Evolutionary conservation across 2,329 filamentous ascomycete species (phyloP).

Genomic region (Trichoderma koningiopsis): DNA sequence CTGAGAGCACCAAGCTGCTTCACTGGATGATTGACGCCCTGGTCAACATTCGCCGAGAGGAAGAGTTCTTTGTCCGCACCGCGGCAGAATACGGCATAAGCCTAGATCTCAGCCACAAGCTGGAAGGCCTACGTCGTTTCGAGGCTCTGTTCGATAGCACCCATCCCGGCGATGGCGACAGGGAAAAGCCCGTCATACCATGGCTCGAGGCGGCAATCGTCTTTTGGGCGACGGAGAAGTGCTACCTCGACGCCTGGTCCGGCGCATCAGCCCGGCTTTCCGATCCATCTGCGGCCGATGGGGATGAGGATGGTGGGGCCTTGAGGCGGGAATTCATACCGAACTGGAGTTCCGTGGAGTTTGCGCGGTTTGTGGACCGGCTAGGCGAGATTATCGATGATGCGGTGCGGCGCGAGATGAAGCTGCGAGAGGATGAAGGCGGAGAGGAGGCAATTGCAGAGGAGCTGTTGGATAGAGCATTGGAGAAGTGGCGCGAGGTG

Average conservation of each 20-base stretch:
- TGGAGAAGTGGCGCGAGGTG: slow-evolving; percentile 52
- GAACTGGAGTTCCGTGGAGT: slow-evolving; percentile 67
- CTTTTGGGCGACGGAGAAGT: slow-evolving; percentile 76
- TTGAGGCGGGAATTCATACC: slow-evolving; percentile 66
- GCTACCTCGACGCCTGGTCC: slow-evolving; percentile 63
- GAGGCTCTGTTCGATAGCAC: slow-evolving; percentile 57
- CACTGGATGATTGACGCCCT: slow-evolving; percentile 66
- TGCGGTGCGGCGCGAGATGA: slow-evolving; percentile 47
- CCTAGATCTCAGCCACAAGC: slow-evolving; percentile 46
- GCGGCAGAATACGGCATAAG: slow-evolving; percentile 61
- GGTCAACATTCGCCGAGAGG: slow-evolving; percentile 67
- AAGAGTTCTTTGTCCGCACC: slow-evolving; percentile 67
- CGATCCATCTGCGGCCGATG: slow-evolving; percentile 22
- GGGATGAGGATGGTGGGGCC: slow-evolving; percentile 66
- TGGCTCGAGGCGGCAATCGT: slow-evolving; percentile 69
- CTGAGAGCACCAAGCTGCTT: slow-evolving; percentile 57
- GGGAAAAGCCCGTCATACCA: slow-evolving; percentile 43
- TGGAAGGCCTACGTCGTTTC: slow-evolving; percentile 45
- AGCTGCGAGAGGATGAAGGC: slow-evolving; percentile 38
- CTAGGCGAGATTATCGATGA: slow-evolving; percentile 59
- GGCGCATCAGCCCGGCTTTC: slow-evolving; percentile 48
- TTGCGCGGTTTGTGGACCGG: slow-evolving; percentile 59
- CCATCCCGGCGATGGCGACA: slow-evolving; percentile 42
- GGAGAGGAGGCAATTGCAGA: slow-evolving; percentile 34
- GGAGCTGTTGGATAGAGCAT: slow-evolving; percentile 42